Evolutionary conservation across 228 moss, liverwort and hornwort species (phyloP).

Genomic region (Sphagnum magellanicum): DNA sequence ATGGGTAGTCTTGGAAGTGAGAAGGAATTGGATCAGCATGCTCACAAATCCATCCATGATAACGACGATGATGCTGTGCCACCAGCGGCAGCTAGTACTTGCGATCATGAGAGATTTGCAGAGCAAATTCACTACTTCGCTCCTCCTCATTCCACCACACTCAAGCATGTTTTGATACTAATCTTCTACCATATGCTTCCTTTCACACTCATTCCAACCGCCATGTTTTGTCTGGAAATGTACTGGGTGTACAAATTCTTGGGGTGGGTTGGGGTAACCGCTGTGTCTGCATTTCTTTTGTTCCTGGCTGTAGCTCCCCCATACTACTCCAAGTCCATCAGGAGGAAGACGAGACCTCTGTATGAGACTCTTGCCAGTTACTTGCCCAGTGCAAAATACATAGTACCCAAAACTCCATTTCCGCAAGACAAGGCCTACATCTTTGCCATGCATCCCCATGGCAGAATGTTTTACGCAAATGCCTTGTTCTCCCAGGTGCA

Average conservation of each 20-base stretch:
- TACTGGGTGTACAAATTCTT: constrained; percentile 31
- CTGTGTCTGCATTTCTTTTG: constrained; percentile 24
- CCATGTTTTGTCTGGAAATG: constrained; percentile 9
- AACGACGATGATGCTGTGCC: too few relatives aligned
- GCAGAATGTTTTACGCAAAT: constrained; percentile 81
- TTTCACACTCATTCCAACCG: constrained; percentile 46
- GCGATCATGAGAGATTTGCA: too few relatives aligned
- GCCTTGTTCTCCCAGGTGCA: constrained; percentile 65
- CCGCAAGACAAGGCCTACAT: constrained; percentile 59
- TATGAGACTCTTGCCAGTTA: constrained; percentile 72
- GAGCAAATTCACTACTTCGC: constrained; percentile 19
- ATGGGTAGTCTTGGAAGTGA: too few relatives aligned
- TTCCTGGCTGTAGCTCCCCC: constrained; percentile 32
- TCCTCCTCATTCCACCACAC: constrained; percentile 40
- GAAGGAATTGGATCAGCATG: too few relatives aligned
- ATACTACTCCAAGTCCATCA: constrained; percentile 38
- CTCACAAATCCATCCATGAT: too few relatives aligned
- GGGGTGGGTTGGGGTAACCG: constrained; percentile 18
- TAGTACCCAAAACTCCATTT: constrained; percentile 41
- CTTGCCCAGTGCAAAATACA: constrained; percentile 52
- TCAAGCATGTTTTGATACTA: constrained; percentile 31
- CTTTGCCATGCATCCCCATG: constrained; percentile 88
- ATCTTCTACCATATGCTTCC: constrained; percentile 79
- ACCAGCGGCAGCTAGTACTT: too few relatives aligned
- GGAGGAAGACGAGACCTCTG: constrained; percentile 30